These are phyloP conservation scores for Pinus tabuliformis DNA, from an alignment of 75 land plant species.

Conservation along the genomic window DNA sequence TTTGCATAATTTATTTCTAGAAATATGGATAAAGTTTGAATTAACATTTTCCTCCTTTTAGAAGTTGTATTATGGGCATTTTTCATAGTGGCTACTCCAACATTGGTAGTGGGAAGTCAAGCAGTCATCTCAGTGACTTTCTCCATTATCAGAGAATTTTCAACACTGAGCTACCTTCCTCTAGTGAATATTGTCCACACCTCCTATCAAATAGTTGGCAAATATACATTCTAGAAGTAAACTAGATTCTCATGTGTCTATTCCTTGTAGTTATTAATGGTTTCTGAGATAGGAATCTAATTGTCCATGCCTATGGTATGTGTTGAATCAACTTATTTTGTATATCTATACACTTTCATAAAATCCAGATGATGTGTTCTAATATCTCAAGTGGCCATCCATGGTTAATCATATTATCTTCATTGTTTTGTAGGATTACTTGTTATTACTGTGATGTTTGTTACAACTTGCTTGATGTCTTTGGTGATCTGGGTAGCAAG, in stretches of 20 bases:
- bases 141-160: slow-evolving; percentile 77
- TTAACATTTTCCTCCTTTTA: slow-evolving; percentile 16
- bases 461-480: slow-evolving; percentile 52
- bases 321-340: background rate
- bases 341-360: too few species aligned
- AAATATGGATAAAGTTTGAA: too few species aligned
- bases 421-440: slow-evolving; percentile 35
- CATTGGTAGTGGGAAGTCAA: slow-evolving; percentile 92
- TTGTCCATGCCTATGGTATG: slow-evolving; percentile 90
- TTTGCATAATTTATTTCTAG: too few species aligned
- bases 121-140: slow-evolving; percentile 90
- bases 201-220: slow-evolving; percentile 65
- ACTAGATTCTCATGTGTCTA: slow-evolving; percentile 83
- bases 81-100: slow-evolving; percentile 68
- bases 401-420: background rate
- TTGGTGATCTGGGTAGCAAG: too few species aligned
- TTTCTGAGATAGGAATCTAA: slow-evolving; percentile 59
- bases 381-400: too few species aligned
- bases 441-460: slow-evolving; percentile 40
- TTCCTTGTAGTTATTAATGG: slow-evolving; percentile 82
- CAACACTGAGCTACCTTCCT: slow-evolving; percentile 79
- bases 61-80: slow-evolving; percentile 85
- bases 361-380: too few species aligned
- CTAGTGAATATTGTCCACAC: slow-evolving; percentile 55
- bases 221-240: slow-evolving; percentile 89